Evolutionary conservation across 2,329 filamentous ascomycete genomes (phyloP), one percentile per base, ranked within the genome.

Genomic region (Diaporthe ampelina): DNA sequence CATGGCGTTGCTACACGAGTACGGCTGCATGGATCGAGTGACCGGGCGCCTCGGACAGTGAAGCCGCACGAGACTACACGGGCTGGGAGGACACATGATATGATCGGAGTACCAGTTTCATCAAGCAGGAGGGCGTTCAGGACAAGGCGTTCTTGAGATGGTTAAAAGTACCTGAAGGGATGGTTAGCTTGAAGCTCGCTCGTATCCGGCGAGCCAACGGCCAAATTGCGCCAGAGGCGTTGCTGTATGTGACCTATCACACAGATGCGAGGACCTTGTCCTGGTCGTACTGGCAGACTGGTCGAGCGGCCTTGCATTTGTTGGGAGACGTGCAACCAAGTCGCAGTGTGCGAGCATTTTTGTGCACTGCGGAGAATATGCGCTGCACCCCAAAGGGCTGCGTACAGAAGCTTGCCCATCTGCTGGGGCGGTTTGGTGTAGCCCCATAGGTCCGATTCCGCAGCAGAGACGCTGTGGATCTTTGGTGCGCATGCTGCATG

Each of bases 331-430:
- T 52, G 29, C 61, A 5, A 67, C 63, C 45, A 37, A 24, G 26
- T 32, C n/a, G 63, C 63, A 50, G 11, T 19, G 29, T 26, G 63
- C 63, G 32, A 45, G 29, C 43, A 52, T 40, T 67, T 67, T 67
- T 65, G 61, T 65, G 43, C 26, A 21, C 26, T 50, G 61, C 63
- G 63, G 63, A 67, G 63, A 67, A 67, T 52, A 67, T 67, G 45
- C 45, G 52, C 13, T 67, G 29, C 45, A 52, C 45, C 32, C 13
- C 45, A 37, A 52, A 48, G 52, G 45, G 63, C 63, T 67, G 61
- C 43, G 15, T 50, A 65, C 40, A 63, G 40, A 63, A 26, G 43
- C 26, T 19, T 65, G 29, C 3, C 61, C 43, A 65, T 43, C 48
- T 65, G 35, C 61, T 32, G 29, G 29, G 29, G 11, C 11, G 37